A percentile compares a stretch with the other conserved stretches of the same genome.
phyloP scores from a whole-genome alignment of 306 rosid species.

The Malus orientalis region DNA sequence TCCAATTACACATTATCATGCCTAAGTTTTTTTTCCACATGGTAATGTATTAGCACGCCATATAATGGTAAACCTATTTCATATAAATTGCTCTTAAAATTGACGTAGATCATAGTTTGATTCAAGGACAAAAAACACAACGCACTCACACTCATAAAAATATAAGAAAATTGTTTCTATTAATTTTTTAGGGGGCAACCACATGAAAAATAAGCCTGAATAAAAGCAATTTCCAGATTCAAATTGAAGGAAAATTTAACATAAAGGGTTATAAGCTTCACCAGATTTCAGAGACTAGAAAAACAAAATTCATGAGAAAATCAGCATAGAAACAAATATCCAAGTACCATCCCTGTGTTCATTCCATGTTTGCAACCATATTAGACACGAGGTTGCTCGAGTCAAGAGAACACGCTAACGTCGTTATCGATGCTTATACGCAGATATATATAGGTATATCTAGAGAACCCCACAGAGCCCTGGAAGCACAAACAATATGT shows the following conservation, averaged over 20 bases:
- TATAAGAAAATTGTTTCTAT: no score
- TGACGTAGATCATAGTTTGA: no score
- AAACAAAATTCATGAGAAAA: not conserved
- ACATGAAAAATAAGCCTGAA: not conserved
- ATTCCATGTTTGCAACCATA: no score
- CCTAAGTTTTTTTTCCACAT: no score
- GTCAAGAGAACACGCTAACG: not conserved
- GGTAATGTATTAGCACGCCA: no score
- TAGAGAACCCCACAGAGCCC: not conserved
- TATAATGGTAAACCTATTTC: no score
- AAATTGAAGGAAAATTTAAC: not conserved
- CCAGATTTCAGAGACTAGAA: not conserved
- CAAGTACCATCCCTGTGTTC: not conserved
- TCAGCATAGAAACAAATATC: not conserved
- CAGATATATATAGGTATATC: not conserved
- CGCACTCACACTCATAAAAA: no score
- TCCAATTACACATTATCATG: no score
- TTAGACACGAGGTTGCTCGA: no score
- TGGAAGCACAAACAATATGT: not conserved
- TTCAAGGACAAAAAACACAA: no score
- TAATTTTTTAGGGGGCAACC: no score
- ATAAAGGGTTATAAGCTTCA: not conserved
- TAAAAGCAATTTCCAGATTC: not conserved
- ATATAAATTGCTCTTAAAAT: no score
- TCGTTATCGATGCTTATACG: not conserved